Evolutionary conservation across 257 asterid species (phyloP).

Genomic region (Fraxinus quadrangulata): DNA sequence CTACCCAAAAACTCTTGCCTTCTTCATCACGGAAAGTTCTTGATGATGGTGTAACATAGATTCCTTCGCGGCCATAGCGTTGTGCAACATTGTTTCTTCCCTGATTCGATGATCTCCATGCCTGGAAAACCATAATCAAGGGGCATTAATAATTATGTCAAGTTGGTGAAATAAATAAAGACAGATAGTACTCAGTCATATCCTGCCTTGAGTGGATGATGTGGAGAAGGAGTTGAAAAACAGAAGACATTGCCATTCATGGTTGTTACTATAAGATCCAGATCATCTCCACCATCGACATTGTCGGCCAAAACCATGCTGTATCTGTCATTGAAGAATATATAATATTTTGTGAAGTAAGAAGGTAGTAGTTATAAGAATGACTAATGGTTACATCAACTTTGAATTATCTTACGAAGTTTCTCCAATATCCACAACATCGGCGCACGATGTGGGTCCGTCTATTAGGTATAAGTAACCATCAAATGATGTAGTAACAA

Average conservation of each 20-base stretch:
- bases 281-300: conserved; percentile 98
- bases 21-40: conserved; percentile 97
- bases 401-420: conserved; percentile 74
- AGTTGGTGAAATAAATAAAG: conserved; percentile 11
- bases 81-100: conserved; percentile 86
- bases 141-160: conserved; percentile 19
- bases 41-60: conserved; percentile 78
- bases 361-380: conserved; percentile 20
- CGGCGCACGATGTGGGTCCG: conserved; percentile 97
- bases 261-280: conserved; percentile 92
- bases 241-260: conserved; percentile 99
- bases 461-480: conserved; percentile 96
- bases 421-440: conserved; percentile 99
- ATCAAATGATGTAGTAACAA: conserved; percentile 90
- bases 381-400: conserved; percentile 5
- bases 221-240: conserved; percentile 95
- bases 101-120: conserved; percentile 87
- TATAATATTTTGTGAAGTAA: conserved; percentile 15
- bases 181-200: conserved; percentile 4
- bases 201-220: conserved; percentile 94
- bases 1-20: conserved; percentile 96
- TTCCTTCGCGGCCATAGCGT: conserved; percentile 75
- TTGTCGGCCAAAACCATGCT: conserved; percentile 99
- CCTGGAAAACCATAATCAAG: conserved; percentile 46
- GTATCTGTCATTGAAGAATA: conserved; percentile 57